phyloP scores from a whole-genome alignment of 2,329 filamentous ascomycete genomes.

The Zasmidium citrigriseum region DNA sequence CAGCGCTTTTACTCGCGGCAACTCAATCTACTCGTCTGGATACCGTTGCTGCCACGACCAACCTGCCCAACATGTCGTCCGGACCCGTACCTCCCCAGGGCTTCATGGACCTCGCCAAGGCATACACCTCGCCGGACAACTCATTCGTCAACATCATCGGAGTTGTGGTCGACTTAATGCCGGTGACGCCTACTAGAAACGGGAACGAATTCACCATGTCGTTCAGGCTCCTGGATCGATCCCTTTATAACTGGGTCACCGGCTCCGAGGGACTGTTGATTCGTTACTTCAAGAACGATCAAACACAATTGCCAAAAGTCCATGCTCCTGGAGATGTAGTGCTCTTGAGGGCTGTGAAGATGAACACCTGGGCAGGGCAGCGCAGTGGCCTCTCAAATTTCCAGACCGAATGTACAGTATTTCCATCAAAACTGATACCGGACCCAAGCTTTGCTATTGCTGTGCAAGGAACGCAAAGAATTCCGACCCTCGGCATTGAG shows the following conservation, averaged over 20 bases:
- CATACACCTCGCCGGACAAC: conserved; percentile 13
- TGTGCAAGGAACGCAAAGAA: conserved; percentile 25
- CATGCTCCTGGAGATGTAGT: conserved; percentile 62
- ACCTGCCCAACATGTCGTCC: background rate
- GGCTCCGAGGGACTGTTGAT: conserved; percentile 41
- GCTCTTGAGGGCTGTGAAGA: conserved; percentile 52
- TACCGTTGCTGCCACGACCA: too few relatives aligned
- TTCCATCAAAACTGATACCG: conserved; percentile 30
- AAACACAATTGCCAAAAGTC: conserved; percentile 40
- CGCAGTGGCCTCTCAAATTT: conserved; percentile 27
- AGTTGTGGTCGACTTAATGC: conserved; percentile 65
- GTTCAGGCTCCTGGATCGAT: conserved; percentile 42
- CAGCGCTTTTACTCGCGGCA: too few relatives aligned
- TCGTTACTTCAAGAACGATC: conserved; percentile 60
- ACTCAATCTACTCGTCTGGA: too few relatives aligned
- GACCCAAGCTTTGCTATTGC: conserved; percentile 29
- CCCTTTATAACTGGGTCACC: conserved; percentile 16
- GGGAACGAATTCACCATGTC: conserved; percentile 28
- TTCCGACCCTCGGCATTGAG: conserved; percentile 17
- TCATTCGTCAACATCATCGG: conserved; percentile 64
- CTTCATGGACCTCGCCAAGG: conserved; percentile 29
- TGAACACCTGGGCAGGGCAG: conserved; percentile 19
- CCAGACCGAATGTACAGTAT: conserved; percentile 26
- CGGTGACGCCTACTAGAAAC: conserved; percentile 53
- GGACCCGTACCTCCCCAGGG: conserved; percentile 15